phyloP scores from a whole-genome alignment of 192 early-diverging fungal species.

The Blastocladiella britannica region DNA sequence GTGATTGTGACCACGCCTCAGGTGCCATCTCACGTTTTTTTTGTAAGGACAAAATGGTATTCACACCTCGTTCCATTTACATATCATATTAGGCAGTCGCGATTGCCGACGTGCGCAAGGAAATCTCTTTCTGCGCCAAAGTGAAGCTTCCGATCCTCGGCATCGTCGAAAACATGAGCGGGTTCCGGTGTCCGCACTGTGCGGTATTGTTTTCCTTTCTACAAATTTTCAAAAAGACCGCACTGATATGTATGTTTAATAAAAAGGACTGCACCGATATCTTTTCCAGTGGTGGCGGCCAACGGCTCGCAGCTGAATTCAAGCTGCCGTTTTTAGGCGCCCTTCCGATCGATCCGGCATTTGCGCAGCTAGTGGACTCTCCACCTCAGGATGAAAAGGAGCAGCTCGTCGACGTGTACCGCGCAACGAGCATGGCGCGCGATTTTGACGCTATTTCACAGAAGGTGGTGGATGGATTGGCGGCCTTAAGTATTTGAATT shows the following conservation, averaged over 20 bases:
- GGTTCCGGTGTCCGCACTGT: slow-evolving; percentile 87
- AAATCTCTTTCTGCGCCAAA: slow-evolving; percentile 87
- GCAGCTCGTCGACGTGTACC: too few relatives aligned
- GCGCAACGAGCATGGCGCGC: too few relatives aligned
- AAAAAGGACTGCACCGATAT: background rate
- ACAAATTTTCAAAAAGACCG: too few relatives aligned
- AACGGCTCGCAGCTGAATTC: background rate
- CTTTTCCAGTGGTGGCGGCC: background rate
- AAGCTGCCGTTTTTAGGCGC: background rate
- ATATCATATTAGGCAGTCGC: slow-evolving; percentile 50
- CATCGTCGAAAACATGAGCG: slow-evolving; percentile 93
- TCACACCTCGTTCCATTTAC: background rate
- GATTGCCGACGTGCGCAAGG: slow-evolving; percentile 80
- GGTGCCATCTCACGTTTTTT: slow-evolving; percentile 6
- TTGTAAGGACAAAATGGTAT: background rate
- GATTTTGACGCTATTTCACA: too few relatives aligned
- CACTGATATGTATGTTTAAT: slow-evolving; percentile 4
- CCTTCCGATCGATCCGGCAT: background rate
- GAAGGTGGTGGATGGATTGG: too few relatives aligned
- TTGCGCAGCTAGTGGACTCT: background rate
- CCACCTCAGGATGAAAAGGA: too few relatives aligned
- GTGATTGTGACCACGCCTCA: slow-evolving; percentile 96
- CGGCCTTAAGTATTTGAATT: too few relatives aligned
- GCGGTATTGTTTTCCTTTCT: too few relatives aligned
- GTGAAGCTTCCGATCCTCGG: slow-evolving; percentile 75